Base-by-base conservation (phyloP, 2,329 filamentous ascomycete species). In the Aureobasidium sp. region DNA sequence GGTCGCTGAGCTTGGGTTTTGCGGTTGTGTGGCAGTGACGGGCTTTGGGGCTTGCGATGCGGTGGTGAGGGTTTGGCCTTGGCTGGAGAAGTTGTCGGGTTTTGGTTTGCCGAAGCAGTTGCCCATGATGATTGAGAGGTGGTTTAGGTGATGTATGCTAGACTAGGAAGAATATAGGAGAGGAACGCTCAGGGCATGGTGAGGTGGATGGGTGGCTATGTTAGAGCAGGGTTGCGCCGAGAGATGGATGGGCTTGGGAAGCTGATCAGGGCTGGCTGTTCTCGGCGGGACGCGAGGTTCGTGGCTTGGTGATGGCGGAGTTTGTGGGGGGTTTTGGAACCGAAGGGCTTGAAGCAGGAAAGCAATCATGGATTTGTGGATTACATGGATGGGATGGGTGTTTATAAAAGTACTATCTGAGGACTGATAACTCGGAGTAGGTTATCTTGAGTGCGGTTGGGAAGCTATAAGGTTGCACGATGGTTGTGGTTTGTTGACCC, bases 81-180 rank as follows among this genome's bases (percentile, higher is more conserved):
- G 86, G 58, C 83, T 82, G 57, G 83, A 75, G 77, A 91, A 94
- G 73, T 83, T 79, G 67, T 88, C 84, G 33, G 83, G 77, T 61
- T 79, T 81, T 73, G 72, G 64, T 64, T 90, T 91, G 71, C 90
- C 89, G 78, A 89, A 96, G 75, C 90, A 81, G 73, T 90, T 93
- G 62, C 92, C 92, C 92, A 96, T 96, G 65, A 62, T 73, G 62
- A 8, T 37, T 8, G 1, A 31, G 15, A 40, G n/a, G n/a, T n/a
- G n/a, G n/a, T n/a, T n/a, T n/a, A 10, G 19, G n/a, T 33, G 11
- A 11, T n/a, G 6, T 35, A 29, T 29, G 27, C 4, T 29, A 4
- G 27, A 9, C 4, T 42, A 37, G 29, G 55, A 19, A 25, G 21
- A 8, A 19, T 7, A 40, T 13, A 11, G 25, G 3, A 35, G 37